Conservation (phyloP, 1,139 yeast species). For the Ogataea hybrid region DNA sequence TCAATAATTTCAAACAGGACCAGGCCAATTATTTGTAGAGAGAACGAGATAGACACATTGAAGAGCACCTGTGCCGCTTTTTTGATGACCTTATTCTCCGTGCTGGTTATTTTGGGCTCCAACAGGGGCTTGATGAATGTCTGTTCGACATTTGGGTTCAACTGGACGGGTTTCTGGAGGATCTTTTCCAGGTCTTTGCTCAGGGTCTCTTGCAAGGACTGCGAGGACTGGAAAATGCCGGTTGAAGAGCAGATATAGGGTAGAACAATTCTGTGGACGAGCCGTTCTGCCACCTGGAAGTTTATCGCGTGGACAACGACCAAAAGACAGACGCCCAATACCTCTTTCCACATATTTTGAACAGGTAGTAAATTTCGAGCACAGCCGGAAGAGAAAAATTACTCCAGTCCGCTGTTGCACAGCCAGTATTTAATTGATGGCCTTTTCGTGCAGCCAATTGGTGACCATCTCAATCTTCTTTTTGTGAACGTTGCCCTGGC, state of each 20-base stretch:
- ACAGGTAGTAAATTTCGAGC: conserved; percentile 1
- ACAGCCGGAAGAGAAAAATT: background rate
- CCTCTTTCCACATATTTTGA: conserved; percentile 8
- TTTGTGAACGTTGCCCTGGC: conserved; percentile 64
- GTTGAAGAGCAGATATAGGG: conserved; percentile 11
- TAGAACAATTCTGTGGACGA: conserved; percentile 15
- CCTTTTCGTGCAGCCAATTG: conserved; percentile 76
- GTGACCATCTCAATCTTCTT: conserved; percentile 59
- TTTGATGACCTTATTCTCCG: background rate
- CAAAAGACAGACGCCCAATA: conserved; percentile 13
- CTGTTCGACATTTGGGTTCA: background rate
- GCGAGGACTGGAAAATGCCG: conserved; percentile 5
- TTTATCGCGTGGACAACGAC: conserved; percentile 14
- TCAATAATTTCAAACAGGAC: conserved; percentile 29
- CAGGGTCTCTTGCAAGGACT: conserved; percentile 2
- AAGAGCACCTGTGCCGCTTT: conserved; percentile 17
- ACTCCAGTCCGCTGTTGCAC: background rate
- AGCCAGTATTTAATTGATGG: conserved; percentile 41
- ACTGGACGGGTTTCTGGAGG: conserved; percentile 2
- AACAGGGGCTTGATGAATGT: conserved; percentile 1
- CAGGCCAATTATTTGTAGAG: conserved; percentile 26
- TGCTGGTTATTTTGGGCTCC: background rate
- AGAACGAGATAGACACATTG: conserved; percentile 25
- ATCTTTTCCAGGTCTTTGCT: conserved; percentile 7
- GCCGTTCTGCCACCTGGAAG: conserved; percentile 15